These are phyloP conservation scores for Rhizoclosmatium globosum DNA, from an alignment of 192 early-diverging fungal species.

Conservation along the genomic window DNA sequence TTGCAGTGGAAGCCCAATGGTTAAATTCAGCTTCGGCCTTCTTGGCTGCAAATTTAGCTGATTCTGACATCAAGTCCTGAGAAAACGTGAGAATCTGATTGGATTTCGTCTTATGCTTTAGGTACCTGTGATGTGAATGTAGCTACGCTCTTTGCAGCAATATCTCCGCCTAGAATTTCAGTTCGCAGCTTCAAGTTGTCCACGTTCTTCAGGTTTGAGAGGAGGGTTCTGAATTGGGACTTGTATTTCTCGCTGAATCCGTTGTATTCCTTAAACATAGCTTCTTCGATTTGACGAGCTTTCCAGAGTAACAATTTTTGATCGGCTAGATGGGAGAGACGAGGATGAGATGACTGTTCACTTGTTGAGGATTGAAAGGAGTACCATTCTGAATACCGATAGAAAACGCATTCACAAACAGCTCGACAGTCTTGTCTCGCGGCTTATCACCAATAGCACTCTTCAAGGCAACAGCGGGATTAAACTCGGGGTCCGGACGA, in stretches of 20 bases:
- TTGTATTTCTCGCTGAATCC: conserved; percentile 35
- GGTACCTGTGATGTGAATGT: conserved; percentile 29
- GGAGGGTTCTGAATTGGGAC: conserved; percentile 34
- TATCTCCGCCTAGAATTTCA: conserved; percentile 18
- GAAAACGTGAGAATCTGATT: neutral
- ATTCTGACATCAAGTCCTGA: conserved; percentile 92
- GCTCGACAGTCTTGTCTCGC: conserved; percentile 32
- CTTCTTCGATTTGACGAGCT: conserved; percentile 33
- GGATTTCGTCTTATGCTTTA: neutral
- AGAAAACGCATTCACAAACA: conserved; percentile 23
- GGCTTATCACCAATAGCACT: conserved; percentile 27
- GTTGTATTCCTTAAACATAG: conserved; percentile 15
- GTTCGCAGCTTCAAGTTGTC: conserved; percentile 31
- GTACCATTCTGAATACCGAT: conserved; percentile 25
- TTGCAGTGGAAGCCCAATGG: conserved; percentile 80
- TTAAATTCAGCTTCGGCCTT: conserved; percentile 77
- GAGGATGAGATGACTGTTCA: neutral
- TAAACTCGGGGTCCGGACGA: conserved; percentile 16
- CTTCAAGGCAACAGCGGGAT: neutral
- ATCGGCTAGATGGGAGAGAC: conserved; percentile 16
- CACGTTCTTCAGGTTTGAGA: conserved; percentile 34
- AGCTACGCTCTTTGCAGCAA: conserved; percentile 11
- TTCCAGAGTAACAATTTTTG: conserved; percentile 21
- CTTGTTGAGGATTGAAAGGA: neutral
- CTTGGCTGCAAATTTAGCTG: conserved; percentile 74